Evolutionary conservation across 805 yeast genomes (phyloP).

Genomic region (Suhomyces prunicola): DNA sequence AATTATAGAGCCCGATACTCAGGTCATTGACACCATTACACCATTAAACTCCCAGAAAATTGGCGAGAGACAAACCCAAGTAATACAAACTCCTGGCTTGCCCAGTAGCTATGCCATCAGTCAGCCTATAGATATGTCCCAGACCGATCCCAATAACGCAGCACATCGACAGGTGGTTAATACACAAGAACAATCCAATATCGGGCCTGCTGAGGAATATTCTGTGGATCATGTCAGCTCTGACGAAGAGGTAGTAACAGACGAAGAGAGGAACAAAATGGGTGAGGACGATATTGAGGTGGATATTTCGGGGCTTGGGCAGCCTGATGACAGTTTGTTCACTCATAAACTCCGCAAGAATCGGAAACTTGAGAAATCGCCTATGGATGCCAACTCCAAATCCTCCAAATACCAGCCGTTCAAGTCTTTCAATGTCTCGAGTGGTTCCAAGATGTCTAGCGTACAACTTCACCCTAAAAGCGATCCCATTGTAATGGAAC

Average conservation of each 20-base stretch:
- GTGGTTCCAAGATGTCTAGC: not conserved
- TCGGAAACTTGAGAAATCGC: slow-evolving; percentile 3
- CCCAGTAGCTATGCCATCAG: not conserved
- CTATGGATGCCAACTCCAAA: not conserved
- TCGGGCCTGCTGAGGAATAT: not conserved
- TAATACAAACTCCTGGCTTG: not conserved
- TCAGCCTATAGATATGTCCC: not conserved
- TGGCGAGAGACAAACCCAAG: not conserved
- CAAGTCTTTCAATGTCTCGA: slow-evolving; percentile 1
- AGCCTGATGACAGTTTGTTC: slow-evolving; percentile 26
- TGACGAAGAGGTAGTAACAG: slow-evolving; percentile 11
- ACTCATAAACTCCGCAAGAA: slow-evolving; percentile 16
- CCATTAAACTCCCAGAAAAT: not conserved
- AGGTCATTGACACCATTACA: not conserved
- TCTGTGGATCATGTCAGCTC: not conserved
- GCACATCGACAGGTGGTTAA: slow-evolving; percentile 34
- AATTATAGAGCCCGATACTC: not conserved
- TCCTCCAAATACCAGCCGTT: not conserved
- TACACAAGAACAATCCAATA: slow-evolving; percentile 21
- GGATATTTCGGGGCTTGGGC: slow-evolving; percentile 11
- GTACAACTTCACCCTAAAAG: slow-evolving; percentile 2
- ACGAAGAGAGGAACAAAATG: slow-evolving; percentile 3
- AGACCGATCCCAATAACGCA: not conserved
- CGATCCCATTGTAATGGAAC: slow-evolving; percentile 7
- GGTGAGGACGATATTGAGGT: slow-evolving; percentile 2